Evolutionary conservation across 2,329 filamentous ascomycete species (phyloP).

Genomic region (Talaromyces rugulosus): DNA sequence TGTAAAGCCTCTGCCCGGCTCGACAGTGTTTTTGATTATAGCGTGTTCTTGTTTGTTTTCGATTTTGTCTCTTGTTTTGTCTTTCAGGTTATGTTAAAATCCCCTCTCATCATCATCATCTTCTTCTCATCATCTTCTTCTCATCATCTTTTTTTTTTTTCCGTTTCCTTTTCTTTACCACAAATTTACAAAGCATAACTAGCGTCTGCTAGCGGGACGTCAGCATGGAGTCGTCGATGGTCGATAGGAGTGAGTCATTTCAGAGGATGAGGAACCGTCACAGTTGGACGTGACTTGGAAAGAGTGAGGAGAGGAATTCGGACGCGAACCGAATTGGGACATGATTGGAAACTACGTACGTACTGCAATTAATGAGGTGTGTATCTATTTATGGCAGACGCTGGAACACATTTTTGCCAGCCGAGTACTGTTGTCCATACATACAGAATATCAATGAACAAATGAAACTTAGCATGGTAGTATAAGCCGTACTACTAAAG

Average conservation of each 20-base stretch:
- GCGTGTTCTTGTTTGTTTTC: constrained; percentile 1
- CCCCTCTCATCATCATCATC: background rate
- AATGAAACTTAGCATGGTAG: background rate
- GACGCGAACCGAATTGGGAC: background rate
- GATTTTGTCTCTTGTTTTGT: background rate
- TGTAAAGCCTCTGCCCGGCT: background rate
- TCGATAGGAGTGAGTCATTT: background rate
- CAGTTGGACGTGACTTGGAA: background rate
- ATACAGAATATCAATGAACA: background rate
- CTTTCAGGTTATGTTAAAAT: background rate
- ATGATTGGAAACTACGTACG: background rate
- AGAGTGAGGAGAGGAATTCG: background rate
- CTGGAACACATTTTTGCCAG: background rate
- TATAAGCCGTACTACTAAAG: background rate
- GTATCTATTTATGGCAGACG: background rate
- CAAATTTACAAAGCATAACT: background rate
- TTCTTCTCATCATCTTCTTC: background rate
- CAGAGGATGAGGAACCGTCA: background rate
- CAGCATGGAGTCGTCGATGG: background rate
- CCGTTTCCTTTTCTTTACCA: background rate
- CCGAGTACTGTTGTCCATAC: background rate
- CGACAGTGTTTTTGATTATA: background rate
- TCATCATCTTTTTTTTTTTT: background rate
- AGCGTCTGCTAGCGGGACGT: background rate
- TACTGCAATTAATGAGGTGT: background rate